A percentile compares a stretch with the other conserved stretches of the same genome.
These are phyloP conservation scores for Pythium pyrilobum DNA, from an alignment of 352 stramenopile species.

Conservation along the genomic window DNA sequence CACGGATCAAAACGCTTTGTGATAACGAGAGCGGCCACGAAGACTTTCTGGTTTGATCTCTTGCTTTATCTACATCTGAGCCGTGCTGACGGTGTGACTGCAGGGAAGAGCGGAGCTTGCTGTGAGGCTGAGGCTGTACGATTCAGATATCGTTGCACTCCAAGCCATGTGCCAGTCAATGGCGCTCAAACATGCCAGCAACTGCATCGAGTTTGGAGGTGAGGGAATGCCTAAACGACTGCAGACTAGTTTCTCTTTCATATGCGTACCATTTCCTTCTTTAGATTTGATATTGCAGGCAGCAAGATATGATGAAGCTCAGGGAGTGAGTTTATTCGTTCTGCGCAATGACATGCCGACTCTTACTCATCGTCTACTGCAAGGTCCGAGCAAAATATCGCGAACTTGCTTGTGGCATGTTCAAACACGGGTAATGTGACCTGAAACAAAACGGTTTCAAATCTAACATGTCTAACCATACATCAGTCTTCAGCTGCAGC, in stretches of 20 bases:
- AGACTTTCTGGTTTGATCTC: constrained; percentile 32
- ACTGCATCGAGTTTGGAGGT: constrained; percentile 61
- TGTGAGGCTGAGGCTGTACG: constrained; percentile 54
- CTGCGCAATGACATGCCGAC: background rate
- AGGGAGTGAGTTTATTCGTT: constrained; percentile 18
- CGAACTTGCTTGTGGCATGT: constrained; percentile 46
- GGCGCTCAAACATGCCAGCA: constrained; percentile 19
- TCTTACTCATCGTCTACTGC: background rate
- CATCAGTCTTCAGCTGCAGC: constrained; percentile 58
- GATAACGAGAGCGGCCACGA: constrained; percentile 14
- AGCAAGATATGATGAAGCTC: constrained; percentile 45
- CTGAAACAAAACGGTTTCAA: too few species aligned
- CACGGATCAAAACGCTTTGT: constrained; percentile 24
- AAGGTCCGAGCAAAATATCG: constrained; percentile 54
- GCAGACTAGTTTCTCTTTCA: background rate
- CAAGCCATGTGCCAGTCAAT: constrained; percentile 47
- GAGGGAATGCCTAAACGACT: background rate
- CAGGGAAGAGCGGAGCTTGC: constrained; percentile 46
- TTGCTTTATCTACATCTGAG: too few species aligned
- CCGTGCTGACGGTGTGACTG: too few species aligned
- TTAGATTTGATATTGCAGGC: constrained; percentile 62
- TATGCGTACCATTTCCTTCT: background rate
- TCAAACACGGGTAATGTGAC: constrained; percentile 52
- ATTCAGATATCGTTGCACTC: constrained; percentile 46
- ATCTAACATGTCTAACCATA: too few species aligned